phyloP scores from a whole-genome alignment of 305 asterid genomes.

The Striga hermonthica region DNA sequence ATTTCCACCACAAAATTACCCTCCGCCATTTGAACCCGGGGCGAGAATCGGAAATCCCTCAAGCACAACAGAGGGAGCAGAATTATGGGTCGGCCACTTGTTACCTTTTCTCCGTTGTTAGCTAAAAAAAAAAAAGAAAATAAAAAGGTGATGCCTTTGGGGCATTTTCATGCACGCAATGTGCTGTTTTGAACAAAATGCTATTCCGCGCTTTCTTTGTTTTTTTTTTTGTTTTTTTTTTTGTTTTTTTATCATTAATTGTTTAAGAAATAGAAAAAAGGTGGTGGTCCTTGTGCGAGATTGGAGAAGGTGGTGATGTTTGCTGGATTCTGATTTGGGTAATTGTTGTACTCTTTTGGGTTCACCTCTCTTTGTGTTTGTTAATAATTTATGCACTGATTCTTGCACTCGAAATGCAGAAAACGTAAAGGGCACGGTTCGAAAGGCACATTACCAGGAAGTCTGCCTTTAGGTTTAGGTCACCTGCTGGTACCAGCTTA shows the following conservation, averaged over 20 bases:
- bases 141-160: constrained; percentile 28
- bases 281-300: not conserved
- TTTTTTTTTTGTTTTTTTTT: constrained; percentile 7
- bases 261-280: constrained; percentile 13
- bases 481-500: constrained; percentile 33
- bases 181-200: constrained; percentile 22
- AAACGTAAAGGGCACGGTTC: not conserved
- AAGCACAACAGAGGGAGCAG: not conserved
- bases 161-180: constrained; percentile 40
- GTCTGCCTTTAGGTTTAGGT: constrained; percentile 26
- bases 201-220: constrained; percentile 9
- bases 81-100: constrained; percentile 1
- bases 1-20: constrained; percentile 42
- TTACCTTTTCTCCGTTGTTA: not conserved
- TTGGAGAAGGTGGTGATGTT: constrained; percentile 6
- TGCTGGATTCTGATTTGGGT: constrained; percentile 32
- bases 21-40: constrained; percentile 35
- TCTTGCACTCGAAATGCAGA: not conserved
- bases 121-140: no score
- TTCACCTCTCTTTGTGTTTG: no score
- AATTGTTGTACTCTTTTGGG: no score
- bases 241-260: constrained; percentile 16
- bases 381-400: no score
- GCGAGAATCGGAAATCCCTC: not conserved
- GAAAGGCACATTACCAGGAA: constrained; percentile 31